A percentile compares a stretch with the other conserved stretches of the same genome.
Conservation (phyloP, 2,329 filamentous ascomycete species). For the Rhynchosporium graminicola region DNA sequence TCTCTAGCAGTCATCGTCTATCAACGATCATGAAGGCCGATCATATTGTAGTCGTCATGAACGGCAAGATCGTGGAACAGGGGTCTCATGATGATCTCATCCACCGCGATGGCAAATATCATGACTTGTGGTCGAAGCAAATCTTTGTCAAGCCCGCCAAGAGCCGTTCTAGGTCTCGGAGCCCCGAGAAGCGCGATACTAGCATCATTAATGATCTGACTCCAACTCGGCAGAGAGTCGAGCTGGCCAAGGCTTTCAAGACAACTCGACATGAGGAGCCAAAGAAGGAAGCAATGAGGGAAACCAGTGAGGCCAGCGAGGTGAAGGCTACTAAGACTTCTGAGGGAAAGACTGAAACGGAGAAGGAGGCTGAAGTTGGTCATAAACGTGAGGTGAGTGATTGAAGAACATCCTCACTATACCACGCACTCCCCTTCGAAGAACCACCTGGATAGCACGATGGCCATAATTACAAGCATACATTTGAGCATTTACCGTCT, state of each 20-base stretch:
- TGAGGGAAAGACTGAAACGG: too few relatives aligned
- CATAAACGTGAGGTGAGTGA: conserved; percentile 37
- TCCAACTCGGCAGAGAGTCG: conserved; percentile 23
- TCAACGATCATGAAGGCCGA: conserved; percentile 57
- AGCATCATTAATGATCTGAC: conserved; percentile 39
- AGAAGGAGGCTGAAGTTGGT: conserved; percentile 16
- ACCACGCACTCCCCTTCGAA: not conserved
- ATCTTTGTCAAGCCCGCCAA: conserved; percentile 37
- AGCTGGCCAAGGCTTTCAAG: conserved; percentile 28
- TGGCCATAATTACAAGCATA: conserved; percentile 18
- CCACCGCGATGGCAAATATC: conserved; percentile 50
- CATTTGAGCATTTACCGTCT: not conserved
- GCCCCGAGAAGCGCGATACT: conserved; percentile 32
- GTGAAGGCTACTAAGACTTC: not conserved
- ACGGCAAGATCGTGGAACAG: conserved; percentile 52
- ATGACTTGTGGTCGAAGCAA: conserved; percentile 54
- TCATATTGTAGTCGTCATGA: conserved; percentile 53
- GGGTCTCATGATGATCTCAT: conserved; percentile 54
- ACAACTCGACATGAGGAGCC: conserved; percentile 22
- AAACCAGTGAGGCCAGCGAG: conserved; percentile 9
- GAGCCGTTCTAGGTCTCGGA: conserved; percentile 32
- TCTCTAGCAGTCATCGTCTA: conserved; percentile 45
- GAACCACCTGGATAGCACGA: conserved; percentile 22
- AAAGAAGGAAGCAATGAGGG: conserved; percentile 13
- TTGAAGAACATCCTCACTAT: conserved; percentile 17